Percentiles rank a stretch among this genome's conserved stretches.
These are phyloP conservation scores for Aristolochia fimbriata DNA, from an alignment of 164 flowering plant genomes.

Conservation along the genomic window DNA sequence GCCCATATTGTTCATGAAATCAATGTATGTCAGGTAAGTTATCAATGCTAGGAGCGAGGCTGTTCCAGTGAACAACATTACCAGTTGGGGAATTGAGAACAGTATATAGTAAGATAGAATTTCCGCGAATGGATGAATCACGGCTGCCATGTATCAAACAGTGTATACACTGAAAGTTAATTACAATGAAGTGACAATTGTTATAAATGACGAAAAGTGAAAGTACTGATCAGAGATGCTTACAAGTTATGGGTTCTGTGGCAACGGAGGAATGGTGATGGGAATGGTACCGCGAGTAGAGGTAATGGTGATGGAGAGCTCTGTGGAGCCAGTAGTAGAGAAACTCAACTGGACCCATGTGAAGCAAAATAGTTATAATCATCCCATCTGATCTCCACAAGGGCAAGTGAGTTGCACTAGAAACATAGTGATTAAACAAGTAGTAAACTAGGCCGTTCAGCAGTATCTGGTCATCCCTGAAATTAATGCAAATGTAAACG, in stretches of 20 bases:
- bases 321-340: conserved; percentile 49
- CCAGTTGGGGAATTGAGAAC: conserved; percentile 24
- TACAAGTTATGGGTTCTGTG: conserved; percentile 39
- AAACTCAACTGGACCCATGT: conserved; percentile 20
- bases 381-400: conserved; percentile 35
- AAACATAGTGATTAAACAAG: background rate
- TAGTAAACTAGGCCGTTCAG: no score
- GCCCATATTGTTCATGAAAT: conserved; percentile 53
- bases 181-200: background rate
- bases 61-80: conserved; percentile 8
- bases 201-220: background rate
- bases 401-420: conserved; percentile 15
- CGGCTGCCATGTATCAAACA: conserved; percentile 27
- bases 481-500: no score
- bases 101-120: conserved; percentile 24
- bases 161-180: background rate
- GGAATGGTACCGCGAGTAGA: conserved; percentile 12
- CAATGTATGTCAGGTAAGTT: conserved; percentile 30
- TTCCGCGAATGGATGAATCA: conserved; percentile 51
- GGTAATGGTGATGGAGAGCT: conserved; percentile 43
- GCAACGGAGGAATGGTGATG: conserved; percentile 35
- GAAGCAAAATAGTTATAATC: conserved; percentile 16
- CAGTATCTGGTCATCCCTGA: no score
- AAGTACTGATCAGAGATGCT: background rate
- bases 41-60: conserved; percentile 12